Conservation (phyloP, 23 red algal genomes). For the Chondrus crispus region DNA sequence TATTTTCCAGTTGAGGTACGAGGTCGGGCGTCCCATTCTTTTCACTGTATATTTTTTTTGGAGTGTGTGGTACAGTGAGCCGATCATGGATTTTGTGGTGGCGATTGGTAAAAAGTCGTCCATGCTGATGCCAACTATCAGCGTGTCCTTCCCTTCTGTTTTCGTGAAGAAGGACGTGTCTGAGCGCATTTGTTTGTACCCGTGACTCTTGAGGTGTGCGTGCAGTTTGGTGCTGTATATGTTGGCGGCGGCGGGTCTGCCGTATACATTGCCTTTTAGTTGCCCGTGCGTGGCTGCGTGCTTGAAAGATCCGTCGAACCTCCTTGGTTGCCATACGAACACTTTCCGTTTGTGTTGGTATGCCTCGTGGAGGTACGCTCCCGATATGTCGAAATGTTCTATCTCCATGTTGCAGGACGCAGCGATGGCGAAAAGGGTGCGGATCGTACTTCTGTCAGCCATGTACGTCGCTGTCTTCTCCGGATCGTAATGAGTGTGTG, state of each 20-base stretch:
- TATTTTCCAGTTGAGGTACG: too few relatives aligned
- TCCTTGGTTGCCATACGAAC: background rate
- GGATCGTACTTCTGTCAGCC: background rate
- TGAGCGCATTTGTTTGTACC: background rate
- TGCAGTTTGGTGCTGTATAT: background rate
- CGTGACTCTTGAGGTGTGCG: background rate
- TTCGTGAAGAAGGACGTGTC: background rate
- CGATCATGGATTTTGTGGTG: background rate
- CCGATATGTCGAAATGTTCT: constrained; percentile 20
- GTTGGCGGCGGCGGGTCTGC: background rate
- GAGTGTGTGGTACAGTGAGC: background rate
- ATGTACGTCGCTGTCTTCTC: background rate
- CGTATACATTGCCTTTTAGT: background rate
- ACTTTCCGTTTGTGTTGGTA: constrained; percentile 2
- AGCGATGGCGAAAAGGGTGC: background rate
- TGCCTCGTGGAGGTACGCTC: constrained; percentile 2
- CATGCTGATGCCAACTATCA: background rate
- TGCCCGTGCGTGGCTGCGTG: background rate
- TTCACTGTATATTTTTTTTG: background rate
- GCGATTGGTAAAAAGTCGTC: background rate
- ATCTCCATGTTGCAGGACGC: background rate
- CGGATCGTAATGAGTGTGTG: background rate
- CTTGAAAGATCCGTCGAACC: background rate
- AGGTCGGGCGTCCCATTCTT: background rate
- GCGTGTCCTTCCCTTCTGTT: background rate